These are phyloP conservation scores for Colletotrichum echinochloae DNA, from an alignment of 2,329 filamentous ascomycete genomes.

Conservation along the genomic window DNA sequence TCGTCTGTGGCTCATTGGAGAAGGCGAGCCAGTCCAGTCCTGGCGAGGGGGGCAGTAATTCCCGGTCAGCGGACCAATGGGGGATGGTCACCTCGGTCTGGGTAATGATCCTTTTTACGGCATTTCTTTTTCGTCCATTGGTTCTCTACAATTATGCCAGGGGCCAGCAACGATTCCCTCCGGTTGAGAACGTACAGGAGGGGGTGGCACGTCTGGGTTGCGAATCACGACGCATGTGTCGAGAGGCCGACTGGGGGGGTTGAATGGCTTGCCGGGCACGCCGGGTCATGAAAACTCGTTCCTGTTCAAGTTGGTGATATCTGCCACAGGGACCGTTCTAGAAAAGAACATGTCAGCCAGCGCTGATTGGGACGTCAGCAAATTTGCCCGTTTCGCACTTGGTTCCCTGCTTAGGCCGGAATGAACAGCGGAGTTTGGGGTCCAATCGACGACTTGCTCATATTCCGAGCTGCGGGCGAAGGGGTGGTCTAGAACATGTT, in stretches of 20 bases:
- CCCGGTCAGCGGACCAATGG: conserved; percentile 13
- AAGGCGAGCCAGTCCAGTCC: conserved; percentile 4
- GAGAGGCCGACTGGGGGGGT: neutral
- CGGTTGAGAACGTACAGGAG: conserved; percentile 6
- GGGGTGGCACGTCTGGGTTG: neutral
- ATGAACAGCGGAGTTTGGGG: neutral
- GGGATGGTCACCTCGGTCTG: conserved; percentile 5
- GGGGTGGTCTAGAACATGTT: conserved; percentile 22
- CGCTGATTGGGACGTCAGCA: neutral
- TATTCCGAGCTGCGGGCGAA: conserved; percentile 18
- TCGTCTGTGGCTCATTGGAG: neutral
- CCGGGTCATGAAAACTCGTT: neutral
- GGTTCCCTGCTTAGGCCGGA: neutral
- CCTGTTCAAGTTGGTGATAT: neutral
- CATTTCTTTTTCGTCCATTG: conserved; percentile 18
- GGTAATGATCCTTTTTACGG: conserved; percentile 1
- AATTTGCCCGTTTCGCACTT: neutral
- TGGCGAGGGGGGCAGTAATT: conserved; percentile 1
- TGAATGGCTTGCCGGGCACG: neutral
- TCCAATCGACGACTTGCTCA: conserved; percentile 23
- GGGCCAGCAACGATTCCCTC: neutral
- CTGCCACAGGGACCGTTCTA: neutral
- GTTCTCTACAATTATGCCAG: conserved; percentile 25
- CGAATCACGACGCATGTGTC: neutral
- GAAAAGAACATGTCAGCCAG: neutral